Base-by-base conservation (phyloP, 1,284 basidiomycete species). In the Tylopilus sp. region DNA sequence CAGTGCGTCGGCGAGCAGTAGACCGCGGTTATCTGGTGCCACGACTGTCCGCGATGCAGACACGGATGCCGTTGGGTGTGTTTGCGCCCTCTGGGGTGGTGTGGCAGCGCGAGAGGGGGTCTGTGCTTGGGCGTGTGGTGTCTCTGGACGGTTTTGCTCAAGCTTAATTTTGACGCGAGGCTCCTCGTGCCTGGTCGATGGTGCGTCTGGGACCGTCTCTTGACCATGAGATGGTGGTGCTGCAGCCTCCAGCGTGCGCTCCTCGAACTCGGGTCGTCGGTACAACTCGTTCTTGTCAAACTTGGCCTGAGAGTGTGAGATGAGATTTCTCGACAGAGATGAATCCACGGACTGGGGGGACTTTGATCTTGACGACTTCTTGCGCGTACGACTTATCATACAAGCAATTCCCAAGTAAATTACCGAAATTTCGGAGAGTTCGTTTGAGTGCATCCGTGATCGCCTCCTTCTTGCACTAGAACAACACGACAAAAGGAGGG, bases 391-490 rank as follows among this genome's bases (percentile, higher is more conserved):
- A 71, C 69, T 94, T 95, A 71, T 98, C 96, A 63, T 98, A 98
- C 21, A 97, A 71, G 68, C 96, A 99, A 63, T 97, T 97, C 8
- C 95, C 96, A 10, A 98, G 76, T 1, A 98, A 73, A 64, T 95
- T 96, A 42, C 97, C 96, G 66, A 99, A 99, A 56, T 86, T 92
- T 42, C 92, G 80, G 18, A 99, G 74, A 0, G 92, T 82, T 30
- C 96, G 84, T 70, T 99, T 99, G 40, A 96, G 73, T 0, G 80
- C 95, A 60, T 99, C 96, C 0, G 96, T 99, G 0, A 97, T 89
- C 0, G 97, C 94, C 65, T 98, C 96, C 64, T 99, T 99, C 76
- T 97, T 96, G 60, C 90, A 92, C 93, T 97, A 59, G 23, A 38
- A 41, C 1, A 35, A 38, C 11, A 18, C 6, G 8, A 9, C 18